phyloP scores from a whole-genome alignment of 1,284 basidiomycete species.

The Mycosarcoma maydis region DNA sequence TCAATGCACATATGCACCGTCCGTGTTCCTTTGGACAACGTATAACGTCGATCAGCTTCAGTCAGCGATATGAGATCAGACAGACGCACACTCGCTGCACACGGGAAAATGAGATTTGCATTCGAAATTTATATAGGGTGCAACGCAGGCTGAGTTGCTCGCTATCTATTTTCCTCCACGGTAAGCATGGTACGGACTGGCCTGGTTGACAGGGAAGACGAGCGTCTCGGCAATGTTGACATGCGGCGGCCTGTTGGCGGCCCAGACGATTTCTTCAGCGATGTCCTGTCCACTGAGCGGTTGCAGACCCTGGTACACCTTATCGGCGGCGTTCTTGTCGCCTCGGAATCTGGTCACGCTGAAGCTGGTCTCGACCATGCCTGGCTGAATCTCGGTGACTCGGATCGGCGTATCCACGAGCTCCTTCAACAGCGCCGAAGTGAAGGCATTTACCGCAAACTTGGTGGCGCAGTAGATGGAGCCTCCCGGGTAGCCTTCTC shows the following conservation, averaged over 20 bases:
- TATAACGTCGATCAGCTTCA: too few species aligned
- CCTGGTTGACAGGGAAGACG: slow-evolving; percentile 62
- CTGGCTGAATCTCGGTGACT: slow-evolving; percentile 69
- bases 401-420: slow-evolving; percentile 77
- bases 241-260: slow-evolving; percentile 74
- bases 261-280: slow-evolving; percentile 98
- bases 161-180: slow-evolving; percentile 23
- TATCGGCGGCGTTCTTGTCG: slow-evolving; percentile 49
- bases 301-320: slow-evolving; percentile 63
- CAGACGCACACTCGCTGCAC: too few species aligned
- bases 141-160: too few species aligned
- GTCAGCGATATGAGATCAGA: too few species aligned
- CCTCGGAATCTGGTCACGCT: slow-evolving; percentile 55
- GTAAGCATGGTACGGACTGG: slow-evolving; percentile 57
- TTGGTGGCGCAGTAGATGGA: slow-evolving; percentile 73
- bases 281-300: slow-evolving; percentile 63
- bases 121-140: too few species aligned
- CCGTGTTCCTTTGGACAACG: too few species aligned
- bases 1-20: too few species aligned
- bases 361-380: slow-evolving; percentile 81
- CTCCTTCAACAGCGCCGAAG: slow-evolving; percentile 82
- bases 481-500: slow-evolving; percentile 80
- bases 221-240: slow-evolving; percentile 63
- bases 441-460: slow-evolving; percentile 89
- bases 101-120: too few species aligned